Percentiles rank a stretch among this genome's conserved stretches.
Conservation (phyloP, 2,329 filamentous ascomycete species). For the Fusarium sp. region DNA sequence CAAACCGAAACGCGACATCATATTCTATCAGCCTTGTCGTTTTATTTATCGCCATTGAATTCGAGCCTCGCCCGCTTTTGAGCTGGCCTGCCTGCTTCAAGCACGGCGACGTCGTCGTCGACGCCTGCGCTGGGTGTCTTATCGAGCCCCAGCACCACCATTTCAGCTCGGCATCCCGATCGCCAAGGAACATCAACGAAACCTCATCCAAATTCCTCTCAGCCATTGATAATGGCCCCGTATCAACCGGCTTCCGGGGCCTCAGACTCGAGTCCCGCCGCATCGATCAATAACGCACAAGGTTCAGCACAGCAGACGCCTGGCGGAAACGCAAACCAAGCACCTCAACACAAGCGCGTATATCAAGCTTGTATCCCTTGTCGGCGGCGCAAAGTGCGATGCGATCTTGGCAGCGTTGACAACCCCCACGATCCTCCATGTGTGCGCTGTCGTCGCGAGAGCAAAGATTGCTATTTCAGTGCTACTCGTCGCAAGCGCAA, state of each 20-base stretch:
- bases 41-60: constrained; percentile 2
- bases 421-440: constrained; percentile 95
- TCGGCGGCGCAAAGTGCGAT: constrained; percentile 69
- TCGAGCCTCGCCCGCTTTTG: constrained; percentile 13
- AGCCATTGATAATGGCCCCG: constrained; percentile 35
- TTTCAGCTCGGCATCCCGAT: constrained; percentile 14
- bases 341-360: constrained; percentile 65
- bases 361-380: constrained; percentile 73
- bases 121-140: constrained; percentile 10
- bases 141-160: constrained; percentile 7
- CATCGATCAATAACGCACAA: constrained; percentile 35
- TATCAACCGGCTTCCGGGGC: constrained; percentile 38
- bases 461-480: constrained; percentile 97
- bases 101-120: constrained; percentile 18
- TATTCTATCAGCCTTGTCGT: constrained; percentile 22
- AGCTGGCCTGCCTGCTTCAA: constrained; percentile 25
- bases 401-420: constrained; percentile 80
- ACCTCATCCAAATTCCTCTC: not conserved
- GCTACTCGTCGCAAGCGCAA: constrained; percentile 93
- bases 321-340: constrained; percentile 23
- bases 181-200: constrained; percentile 10
- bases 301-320: constrained; percentile 35
- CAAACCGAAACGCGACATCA: constrained; percentile 47
- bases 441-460: constrained; percentile 91
- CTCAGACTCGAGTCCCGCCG: constrained; percentile 41